Evolutionary conservation across 352 stramenopile genomes (phyloP).

Genomic region (Phytophthora chlamydospora): DNA sequence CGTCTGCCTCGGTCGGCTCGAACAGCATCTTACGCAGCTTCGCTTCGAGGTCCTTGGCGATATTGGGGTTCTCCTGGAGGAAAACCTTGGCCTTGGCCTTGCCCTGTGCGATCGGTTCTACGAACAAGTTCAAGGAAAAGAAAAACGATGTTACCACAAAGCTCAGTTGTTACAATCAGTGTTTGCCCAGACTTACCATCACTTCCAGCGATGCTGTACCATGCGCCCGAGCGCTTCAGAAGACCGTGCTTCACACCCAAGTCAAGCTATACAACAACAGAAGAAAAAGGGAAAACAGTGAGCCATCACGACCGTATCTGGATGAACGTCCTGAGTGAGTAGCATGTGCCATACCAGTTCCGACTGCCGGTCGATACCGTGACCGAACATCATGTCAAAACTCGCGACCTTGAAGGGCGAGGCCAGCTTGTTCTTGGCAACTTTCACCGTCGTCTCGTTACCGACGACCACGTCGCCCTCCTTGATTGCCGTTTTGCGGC

Average conservation of each 20-base stretch:
- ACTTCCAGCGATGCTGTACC: slow-evolving; percentile 70
- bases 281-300: not conserved
- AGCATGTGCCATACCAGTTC: slow-evolving; percentile 62
- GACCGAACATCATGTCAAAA: slow-evolving; percentile 98
- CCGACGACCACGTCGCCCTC: slow-evolving; percentile 92
- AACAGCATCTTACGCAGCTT: slow-evolving; percentile 77
- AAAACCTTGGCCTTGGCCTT: slow-evolving; percentile 87
- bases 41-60: slow-evolving; percentile 72
- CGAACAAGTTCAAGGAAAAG: not conserved
- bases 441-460: slow-evolving; percentile 98
- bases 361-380: slow-evolving; percentile 93
- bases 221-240: slow-evolving; percentile 81
- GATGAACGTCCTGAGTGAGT: too few species aligned
- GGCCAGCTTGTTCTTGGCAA: slow-evolving; percentile 99
- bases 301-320: slow-evolving; percentile 1
- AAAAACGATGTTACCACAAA: not conserved
- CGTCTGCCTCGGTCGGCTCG: slow-evolving; percentile 21
- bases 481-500: slow-evolving; percentile 93
- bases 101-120: slow-evolving; percentile 86
- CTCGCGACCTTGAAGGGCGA: slow-evolving; percentile 95
- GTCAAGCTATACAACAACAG: slow-evolving; percentile 50
- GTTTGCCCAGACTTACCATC: slow-evolving; percentile 48
- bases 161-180: not conserved
- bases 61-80: slow-evolving; percentile 73
- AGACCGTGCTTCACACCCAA: slow-evolving; percentile 76